Base-by-base conservation (phyloP, 805 yeast species). In the Kuraishia capsulata region DNA sequence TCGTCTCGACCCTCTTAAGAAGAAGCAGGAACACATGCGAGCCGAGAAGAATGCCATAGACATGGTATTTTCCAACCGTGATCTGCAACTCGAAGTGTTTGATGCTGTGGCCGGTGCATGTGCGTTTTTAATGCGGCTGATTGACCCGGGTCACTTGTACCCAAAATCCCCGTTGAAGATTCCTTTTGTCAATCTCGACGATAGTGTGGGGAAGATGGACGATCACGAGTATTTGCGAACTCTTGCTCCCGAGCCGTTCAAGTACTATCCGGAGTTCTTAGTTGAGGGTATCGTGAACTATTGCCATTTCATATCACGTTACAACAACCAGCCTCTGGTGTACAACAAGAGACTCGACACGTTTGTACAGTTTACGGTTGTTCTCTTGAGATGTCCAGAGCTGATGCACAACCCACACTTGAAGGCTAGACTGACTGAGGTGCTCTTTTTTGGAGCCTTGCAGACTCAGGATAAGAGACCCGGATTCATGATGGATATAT, bases 361-460 rank as follows among this genome's bases (percentile, higher is more conserved):
- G 5, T 73, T 84, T 45, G 74, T 85, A 33, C 88, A 85, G 45
- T 79, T 87, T 55, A 67, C 81, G 1, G 78, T 88, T 14, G 71
- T 79, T 1, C 69, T 89, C 41, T 62, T 92, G 52, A 76, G 96
- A 56, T 83, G 92, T 53, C 89, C 92, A 2, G 92, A 84, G 54
- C 54, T 84, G 28, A 69, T 92, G 37, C 85, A 92, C 39, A 92
- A 92, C 52, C 98, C 98, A 0, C 96, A 92, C 63, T 69, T 92
- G 63, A 90, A 92, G 51, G 79, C 94, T 16, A 76, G 81, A 50
- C 62, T 92, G 37, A 82, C 86, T 17, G 96, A 90, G 54, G 69
- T 86, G 20, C 64, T 92, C 38, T 87, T 81, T 48, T 65, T 70
- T 44, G 97, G 97, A 0, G 65, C 85, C 0, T 62, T 75, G 46